Evolutionary conservation across 2,329 filamentous ascomycete genomes (phyloP), one percentile per base, ranked within the genome.

Genomic region (Atkinsonella hypoxylon): DNA sequence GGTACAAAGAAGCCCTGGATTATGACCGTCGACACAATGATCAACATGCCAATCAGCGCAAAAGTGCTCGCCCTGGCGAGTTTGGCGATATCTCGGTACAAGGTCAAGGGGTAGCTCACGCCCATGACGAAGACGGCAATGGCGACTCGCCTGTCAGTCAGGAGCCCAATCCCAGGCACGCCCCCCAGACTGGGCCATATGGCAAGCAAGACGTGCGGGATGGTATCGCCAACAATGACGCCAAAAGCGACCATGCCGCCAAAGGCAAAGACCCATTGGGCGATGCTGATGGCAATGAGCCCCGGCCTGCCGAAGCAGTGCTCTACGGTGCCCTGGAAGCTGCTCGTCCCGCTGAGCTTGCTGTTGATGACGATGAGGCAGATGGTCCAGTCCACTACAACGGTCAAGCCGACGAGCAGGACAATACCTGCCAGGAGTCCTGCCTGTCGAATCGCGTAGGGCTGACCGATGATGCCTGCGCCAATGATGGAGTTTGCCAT

Each of bases 401-500:
- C 66, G 0, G 93, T 97, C 55, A 98, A 76, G 7, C 70, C 76
- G 26, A 95, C 69, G 18, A 98, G 78, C 51, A 98, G 77, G 45
- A 89, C 61, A 6, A 91, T 74, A 30, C 93, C 93, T 38, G 87
- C 84, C 15, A 87, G 65, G 59, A 98, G 77, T 7, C 93, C 93
- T 8, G 93, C 93, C 70, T 97, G 90, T 52, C 81, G 82, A 63
- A 98, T 85, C n/a, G 93, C 93, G 69, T 97, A 98, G 12, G 93
- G 90, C 69, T 98, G 93, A 3, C 87, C 81, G 61, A 85, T 84
- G 66, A 85, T 85, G 48, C 82, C 81, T 2, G 82, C 82, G 39
- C 82, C 82, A 58, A 98, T 96, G 65, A 98, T 98, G 60, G 87
- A 94, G 72, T 98, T 98, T 55, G 93, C 91, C 93, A 98, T 98